Conservation (phyloP, 2,329 filamentous ascomycete genomes). For the Aquanectria penicillioides region DNA sequence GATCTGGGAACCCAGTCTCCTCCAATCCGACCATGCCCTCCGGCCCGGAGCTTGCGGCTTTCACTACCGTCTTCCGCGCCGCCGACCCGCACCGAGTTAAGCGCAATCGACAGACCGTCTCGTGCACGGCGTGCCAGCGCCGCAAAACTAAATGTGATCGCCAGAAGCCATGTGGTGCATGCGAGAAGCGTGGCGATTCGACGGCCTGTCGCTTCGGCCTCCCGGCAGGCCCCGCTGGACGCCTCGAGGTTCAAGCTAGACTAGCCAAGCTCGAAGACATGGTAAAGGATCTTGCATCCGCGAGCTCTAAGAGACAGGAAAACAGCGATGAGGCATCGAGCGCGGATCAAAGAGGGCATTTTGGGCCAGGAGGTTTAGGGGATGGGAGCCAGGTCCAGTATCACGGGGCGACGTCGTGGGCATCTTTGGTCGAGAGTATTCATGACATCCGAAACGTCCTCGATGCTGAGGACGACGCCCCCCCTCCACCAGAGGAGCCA, state of each 20-base stretch:
- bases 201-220: slow-evolving; percentile 46
- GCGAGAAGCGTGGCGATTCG: slow-evolving; percentile 50
- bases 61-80: slow-evolving; percentile 51
- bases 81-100: slow-evolving; percentile 46
- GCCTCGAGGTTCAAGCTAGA: slow-evolving; percentile 51
- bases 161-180: slow-evolving; percentile 52
- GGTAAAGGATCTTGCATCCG: slow-evolving; percentile 48
- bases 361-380: background rate
- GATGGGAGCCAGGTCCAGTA: slow-evolving; percentile 40
- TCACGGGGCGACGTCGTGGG: slow-evolving; percentile 53
- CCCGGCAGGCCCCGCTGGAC: slow-evolving; percentile 21
- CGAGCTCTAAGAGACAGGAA: slow-evolving; percentile 18
- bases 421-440: slow-evolving; percentile 54
- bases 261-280: slow-evolving; percentile 54
- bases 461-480: slow-evolving; percentile 30
- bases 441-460: slow-evolving; percentile 53
- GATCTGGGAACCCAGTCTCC: background rate
- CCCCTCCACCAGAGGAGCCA: slow-evolving; percentile 19
- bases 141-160: slow-evolving; percentile 57
- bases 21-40: slow-evolving; percentile 34
- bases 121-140: slow-evolving; percentile 53
- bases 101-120: slow-evolving; percentile 54
- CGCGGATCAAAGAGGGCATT: slow-evolving; percentile 9
- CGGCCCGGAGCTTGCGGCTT: slow-evolving; percentile 31
- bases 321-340: slow-evolving; percentile 38